A percentile compares a stretch with the other conserved stretches of the same genome.
phyloP scores from a whole-genome alignment of 352 stramenopile species.

The Phytophthora uliginosa region DNA sequence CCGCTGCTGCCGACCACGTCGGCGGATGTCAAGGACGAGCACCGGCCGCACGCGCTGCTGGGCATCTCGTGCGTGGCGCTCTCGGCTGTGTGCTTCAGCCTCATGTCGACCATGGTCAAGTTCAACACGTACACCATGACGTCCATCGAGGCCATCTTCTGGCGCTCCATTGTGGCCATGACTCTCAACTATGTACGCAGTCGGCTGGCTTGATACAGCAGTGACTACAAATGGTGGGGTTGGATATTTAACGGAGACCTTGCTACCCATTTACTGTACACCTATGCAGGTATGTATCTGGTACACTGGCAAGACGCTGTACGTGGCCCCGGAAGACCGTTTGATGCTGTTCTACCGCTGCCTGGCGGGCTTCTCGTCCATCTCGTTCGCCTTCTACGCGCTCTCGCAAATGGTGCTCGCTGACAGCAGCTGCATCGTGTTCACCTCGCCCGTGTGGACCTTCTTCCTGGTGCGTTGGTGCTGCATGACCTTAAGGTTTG shows the following conservation, averaged over 20 bases:
- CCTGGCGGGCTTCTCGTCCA: slow-evolving; percentile 74
- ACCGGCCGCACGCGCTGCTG: slow-evolving; percentile 60
- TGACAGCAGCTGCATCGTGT: slow-evolving; percentile 79
- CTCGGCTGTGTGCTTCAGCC: slow-evolving; percentile 84
- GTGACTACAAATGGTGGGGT: background rate
- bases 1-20: slow-evolving; percentile 42
- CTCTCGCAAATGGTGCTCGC: slow-evolving; percentile 85
- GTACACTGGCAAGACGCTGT: slow-evolving; percentile 61
- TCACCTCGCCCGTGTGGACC: slow-evolving; percentile 78
- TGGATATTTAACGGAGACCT: slow-evolving; percentile 2
- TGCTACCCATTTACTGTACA: background rate
- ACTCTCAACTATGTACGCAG: slow-evolving; percentile 70
- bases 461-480: slow-evolving; percentile 64
- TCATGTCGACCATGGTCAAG: slow-evolving; percentile 89
- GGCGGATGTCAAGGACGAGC: slow-evolving; percentile 27
- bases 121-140: slow-evolving; percentile 80
- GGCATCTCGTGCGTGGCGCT: slow-evolving; percentile 75
- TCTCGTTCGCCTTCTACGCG: slow-evolving; percentile 82
- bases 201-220: background rate
- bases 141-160: slow-evolving; percentile 87
- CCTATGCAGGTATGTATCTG: slow-evolving; percentile 36
- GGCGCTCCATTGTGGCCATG: slow-evolving; percentile 68
- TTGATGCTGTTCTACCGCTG: slow-evolving; percentile 75
- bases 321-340: slow-evolving; percentile 58
- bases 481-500: background rate